A percentile compares a stretch with the other conserved stretches of the same genome.
Evolutionary conservation across 495 filamentous ascomycete species (phyloP).

Genomic region (Penicillium alfredii): DNA sequence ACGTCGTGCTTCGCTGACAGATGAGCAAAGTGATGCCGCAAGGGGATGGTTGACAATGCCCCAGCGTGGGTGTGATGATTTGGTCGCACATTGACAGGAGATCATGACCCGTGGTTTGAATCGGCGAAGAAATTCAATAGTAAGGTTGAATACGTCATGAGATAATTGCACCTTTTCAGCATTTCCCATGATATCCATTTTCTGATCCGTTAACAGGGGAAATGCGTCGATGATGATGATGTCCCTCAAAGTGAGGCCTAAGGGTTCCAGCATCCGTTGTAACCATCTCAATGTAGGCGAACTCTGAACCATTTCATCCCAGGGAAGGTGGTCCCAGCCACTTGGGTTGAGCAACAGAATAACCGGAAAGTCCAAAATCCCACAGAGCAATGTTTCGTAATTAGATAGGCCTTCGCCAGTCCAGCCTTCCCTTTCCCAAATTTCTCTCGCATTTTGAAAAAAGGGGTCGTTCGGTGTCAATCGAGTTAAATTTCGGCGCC

Average conservation of each 20-base stretch:
- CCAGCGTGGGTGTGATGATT: too few species aligned
- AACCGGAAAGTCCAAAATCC: slow-evolving; percentile 2
- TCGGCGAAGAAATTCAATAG: neutral
- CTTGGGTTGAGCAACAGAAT: slow-evolving; percentile 6
- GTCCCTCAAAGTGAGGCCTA: slow-evolving; percentile 1
- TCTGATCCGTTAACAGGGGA: slow-evolving; percentile 1
- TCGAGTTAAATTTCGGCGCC: too few species aligned
- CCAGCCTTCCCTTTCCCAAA: too few species aligned
- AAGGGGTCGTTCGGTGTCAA: too few species aligned
- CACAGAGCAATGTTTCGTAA: slow-evolving; percentile 4
- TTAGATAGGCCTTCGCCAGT: too few species aligned
- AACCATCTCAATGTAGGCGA: slow-evolving; percentile 3
- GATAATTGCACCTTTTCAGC: slow-evolving; percentile 2
- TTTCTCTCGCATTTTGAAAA: too few species aligned
- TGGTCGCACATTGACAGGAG: slow-evolving; percentile 8
- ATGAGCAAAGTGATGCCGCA: too few species aligned
- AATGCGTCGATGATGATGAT: slow-evolving; percentile 4
- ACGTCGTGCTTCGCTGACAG: too few species aligned
- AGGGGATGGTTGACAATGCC: too few species aligned
- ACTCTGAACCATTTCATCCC: slow-evolving; percentile 3
- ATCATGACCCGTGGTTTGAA: slow-evolving; percentile 2
- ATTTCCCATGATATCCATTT: neutral
- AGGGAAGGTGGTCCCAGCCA: neutral
- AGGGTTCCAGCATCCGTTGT: slow-evolving; percentile 1
- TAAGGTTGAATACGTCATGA: slow-evolving; percentile 4